These are phyloP conservation scores for Fusarium euwallaceae DNA, from an alignment of 2,329 filamentous ascomycete species.

Conservation along the genomic window DNA sequence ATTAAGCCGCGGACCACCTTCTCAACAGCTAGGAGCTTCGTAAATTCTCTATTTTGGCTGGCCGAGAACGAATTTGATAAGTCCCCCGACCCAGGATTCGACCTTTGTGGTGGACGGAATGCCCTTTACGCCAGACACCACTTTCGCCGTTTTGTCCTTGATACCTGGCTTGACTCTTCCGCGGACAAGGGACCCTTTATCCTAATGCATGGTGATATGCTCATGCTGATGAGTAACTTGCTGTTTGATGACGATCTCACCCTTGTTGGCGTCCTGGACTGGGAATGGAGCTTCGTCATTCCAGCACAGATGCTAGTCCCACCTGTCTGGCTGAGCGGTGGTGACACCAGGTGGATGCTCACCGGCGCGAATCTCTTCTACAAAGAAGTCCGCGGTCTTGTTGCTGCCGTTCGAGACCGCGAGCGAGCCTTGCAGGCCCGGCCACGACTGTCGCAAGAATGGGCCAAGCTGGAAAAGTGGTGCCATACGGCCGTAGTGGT, in stretches of 20 bases:
- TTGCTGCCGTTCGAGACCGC: not conserved
- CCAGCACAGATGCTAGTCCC: slow-evolving; percentile 1
- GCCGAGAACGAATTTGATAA: slow-evolving; percentile 10
- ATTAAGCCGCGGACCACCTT: not conserved
- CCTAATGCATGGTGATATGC: not conserved
- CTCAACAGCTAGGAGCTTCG: not conserved
- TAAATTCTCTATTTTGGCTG: slow-evolving; percentile 1
- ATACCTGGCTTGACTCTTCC: not conserved
- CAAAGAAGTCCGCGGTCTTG: not conserved
- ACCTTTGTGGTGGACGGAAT: not conserved
- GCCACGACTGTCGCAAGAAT: slow-evolving; percentile 3
- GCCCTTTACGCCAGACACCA: not conserved
- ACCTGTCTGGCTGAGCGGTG: slow-evolving; percentile 4
- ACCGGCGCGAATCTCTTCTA: not conserved
- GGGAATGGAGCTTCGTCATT: slow-evolving; percentile 2
- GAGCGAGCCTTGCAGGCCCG: not conserved
- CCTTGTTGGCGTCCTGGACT: slow-evolving; percentile 2
- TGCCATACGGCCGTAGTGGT: slow-evolving; percentile 5
- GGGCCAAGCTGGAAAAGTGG: slow-evolving; percentile 4
- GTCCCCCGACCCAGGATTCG: not conserved
- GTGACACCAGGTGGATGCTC: not conserved
- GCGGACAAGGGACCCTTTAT: not conserved
- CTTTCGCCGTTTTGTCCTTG: not conserved
- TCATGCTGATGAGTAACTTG: not conserved
- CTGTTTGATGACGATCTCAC: slow-evolving; percentile 3